Conservation (phyloP, 139 green algal species). For the Nannochloris sp. region DNA sequence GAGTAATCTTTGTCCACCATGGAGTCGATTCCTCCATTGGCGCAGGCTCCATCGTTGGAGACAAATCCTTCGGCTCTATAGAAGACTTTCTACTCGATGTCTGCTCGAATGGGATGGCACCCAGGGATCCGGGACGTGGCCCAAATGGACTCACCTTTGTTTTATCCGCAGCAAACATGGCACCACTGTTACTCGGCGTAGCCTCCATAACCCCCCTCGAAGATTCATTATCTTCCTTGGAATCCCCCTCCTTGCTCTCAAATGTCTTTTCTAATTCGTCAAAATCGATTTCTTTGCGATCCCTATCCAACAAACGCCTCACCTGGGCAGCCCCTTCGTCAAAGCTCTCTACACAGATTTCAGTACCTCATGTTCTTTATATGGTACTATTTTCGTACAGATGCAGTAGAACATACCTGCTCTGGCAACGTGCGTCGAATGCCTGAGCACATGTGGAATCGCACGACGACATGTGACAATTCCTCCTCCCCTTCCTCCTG, state of each 20-base stretch:
- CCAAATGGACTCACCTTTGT: constrained; percentile 25
- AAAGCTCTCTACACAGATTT: constrained; percentile 5
- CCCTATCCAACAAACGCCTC: constrained; percentile 54
- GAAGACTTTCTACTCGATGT: constrained; percentile 32
- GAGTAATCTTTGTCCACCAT: constrained; percentile 57
- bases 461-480: too few relatives aligned
- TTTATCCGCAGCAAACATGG: constrained; percentile 15
- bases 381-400: too few relatives aligned
- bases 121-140: neutral
- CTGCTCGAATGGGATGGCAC: constrained; percentile 32
- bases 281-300: constrained; percentile 58
- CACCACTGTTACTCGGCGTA: constrained; percentile 12
- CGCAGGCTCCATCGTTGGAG: constrained; percentile 55
- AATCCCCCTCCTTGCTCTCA: constrained; percentile 17
- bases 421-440: neutral
- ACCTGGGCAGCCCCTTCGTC: constrained; percentile 62
- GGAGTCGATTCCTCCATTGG: constrained; percentile 33
- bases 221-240: neutral
- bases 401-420: neutral
- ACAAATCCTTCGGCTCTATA: constrained; percentile 51
- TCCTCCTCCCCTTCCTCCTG: too few relatives aligned
- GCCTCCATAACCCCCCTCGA: neutral
- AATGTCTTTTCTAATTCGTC: constrained; percentile 30
- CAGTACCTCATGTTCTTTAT: neutral
- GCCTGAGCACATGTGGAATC: neutral